Percentiles rank a stretch among this genome's conserved stretches.
phyloP scores from a whole-genome alignment of 805 yeast genomes.

The Cephaloascus fragrans region DNA sequence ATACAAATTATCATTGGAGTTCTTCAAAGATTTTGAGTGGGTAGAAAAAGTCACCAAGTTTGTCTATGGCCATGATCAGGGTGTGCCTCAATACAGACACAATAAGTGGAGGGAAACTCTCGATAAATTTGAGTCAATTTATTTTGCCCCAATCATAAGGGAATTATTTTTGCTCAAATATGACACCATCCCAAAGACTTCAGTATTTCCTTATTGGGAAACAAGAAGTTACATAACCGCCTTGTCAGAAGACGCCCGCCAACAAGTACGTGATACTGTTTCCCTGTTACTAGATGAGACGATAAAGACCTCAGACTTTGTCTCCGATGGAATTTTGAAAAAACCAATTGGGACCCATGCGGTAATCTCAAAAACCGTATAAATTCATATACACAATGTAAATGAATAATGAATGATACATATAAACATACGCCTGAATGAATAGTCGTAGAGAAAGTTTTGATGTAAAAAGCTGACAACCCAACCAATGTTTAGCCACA shows the following conservation, averaged over 20 bases:
- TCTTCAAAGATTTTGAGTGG: constrained; percentile 21
- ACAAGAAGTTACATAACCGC: constrained; percentile 46
- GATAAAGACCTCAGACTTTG: too few species aligned
- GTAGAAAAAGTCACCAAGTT: constrained; percentile 21
- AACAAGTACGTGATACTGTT: too few species aligned
- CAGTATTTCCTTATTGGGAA: constrained; percentile 40
- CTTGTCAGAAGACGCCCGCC: constrained; percentile 22
- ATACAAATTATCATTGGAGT: constrained; percentile 4
- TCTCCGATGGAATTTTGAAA: neutral
- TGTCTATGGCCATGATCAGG: constrained; percentile 23
- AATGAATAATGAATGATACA: too few species aligned
- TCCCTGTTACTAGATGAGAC: too few species aligned
- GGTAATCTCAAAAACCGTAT: too few species aligned
- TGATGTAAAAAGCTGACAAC: too few species aligned
- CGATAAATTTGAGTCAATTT: constrained; percentile 10
- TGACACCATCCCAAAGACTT: constrained; percentile 18
- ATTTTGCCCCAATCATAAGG: constrained; percentile 21
- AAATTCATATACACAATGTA: too few species aligned
- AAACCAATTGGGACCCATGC: neutral
- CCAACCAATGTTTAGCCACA: too few species aligned
- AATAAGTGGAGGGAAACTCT: constrained; percentile 36
- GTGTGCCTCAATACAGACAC: constrained; percentile 49
- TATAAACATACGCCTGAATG: too few species aligned
- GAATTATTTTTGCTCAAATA: constrained; percentile 23
- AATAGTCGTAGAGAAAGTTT: too few species aligned